Evolutionary conservation across 2,329 filamentous ascomycete genomes (phyloP), one percentile per base, ranked within the genome.

Genomic region (Ambrosiella cleistominuta): DNA sequence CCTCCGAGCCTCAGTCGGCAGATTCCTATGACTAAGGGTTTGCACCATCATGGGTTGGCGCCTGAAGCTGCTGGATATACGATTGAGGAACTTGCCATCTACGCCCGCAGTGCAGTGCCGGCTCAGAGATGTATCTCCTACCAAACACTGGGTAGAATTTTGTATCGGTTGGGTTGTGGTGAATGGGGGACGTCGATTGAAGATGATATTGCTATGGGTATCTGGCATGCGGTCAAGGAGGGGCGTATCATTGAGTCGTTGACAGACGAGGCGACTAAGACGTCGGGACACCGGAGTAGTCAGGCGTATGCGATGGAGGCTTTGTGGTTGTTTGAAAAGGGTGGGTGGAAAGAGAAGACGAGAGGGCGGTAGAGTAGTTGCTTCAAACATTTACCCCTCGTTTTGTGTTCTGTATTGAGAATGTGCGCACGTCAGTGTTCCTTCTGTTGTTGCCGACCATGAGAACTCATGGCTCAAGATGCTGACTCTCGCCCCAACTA

Each of bases 21-120:
- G 1, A 82, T 97, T 35, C 86, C 91, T 4, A 80, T 81, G 0
- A 83, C 81, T 11, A 80, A 84, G 61, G 93, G 93, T 0, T 76
- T 98, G 12, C 93, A 98, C 69, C 91, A 98, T 69, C 93, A 98
- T 68, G 89, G 86, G 62, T 82, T 90, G 60, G 90, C 91, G 1
- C 93, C 93, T 13, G 88, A 95, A 69, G 88, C 90, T 1, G 93
- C 93, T 0, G 93, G 93, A 0, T 98, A 98, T 70, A 97, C 93
- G 0, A 79, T 98, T 37, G 81, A 82, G 0, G 93, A 98, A 69
- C 75, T 98, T 1, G 83, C 88, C 1, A 80, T 85, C 38, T 76
- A 96, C 1, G 82, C 88, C 3, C 78, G 91, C 39, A 94, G 87
- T 58, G 81, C 83, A 0, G 88, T 95, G 17, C 81, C 93, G 0